Evolutionary conservation across 345 rosid species (phyloP).

Genomic region (Eucalyptus polybractea): DNA sequence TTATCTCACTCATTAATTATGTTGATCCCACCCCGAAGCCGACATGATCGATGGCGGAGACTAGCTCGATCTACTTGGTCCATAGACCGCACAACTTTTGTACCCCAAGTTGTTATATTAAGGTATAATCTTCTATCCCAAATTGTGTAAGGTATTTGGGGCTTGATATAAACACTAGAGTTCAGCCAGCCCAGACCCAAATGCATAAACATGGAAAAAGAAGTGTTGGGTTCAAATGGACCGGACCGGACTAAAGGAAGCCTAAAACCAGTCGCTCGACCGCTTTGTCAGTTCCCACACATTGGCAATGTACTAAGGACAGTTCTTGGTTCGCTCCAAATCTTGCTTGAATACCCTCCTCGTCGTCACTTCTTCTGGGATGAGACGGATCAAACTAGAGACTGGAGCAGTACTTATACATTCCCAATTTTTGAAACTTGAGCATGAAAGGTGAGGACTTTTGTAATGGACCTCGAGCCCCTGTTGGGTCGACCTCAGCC

Average conservation of each 20-base stretch:
- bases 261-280: not conserved
- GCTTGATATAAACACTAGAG: not conserved
- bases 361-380: not conserved
- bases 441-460: not conserved
- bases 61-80: not conserved
- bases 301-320: not conserved
- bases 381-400: not conserved
- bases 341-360: not conserved
- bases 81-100: not conserved
- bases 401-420: not conserved
- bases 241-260: not conserved
- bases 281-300: not conserved
- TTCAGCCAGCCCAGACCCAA: not conserved
- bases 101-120: not conserved
- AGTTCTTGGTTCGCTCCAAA: not conserved
- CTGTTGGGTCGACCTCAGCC: rapidly evolving
- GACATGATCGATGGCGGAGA: not conserved
- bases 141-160: not conserved
- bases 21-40: not conserved
- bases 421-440: not conserved
- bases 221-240: not conserved
- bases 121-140: not conserved
- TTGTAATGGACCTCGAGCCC: not conserved
- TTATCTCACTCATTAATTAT: not conserved
- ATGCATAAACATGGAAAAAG: not conserved